Percentiles rank a stretch among this genome's conserved stretches.
These are phyloP conservation scores for Bacidia rubella DNA, from an alignment of 495 filamentous ascomycete genomes.

Conservation along the genomic window DNA sequence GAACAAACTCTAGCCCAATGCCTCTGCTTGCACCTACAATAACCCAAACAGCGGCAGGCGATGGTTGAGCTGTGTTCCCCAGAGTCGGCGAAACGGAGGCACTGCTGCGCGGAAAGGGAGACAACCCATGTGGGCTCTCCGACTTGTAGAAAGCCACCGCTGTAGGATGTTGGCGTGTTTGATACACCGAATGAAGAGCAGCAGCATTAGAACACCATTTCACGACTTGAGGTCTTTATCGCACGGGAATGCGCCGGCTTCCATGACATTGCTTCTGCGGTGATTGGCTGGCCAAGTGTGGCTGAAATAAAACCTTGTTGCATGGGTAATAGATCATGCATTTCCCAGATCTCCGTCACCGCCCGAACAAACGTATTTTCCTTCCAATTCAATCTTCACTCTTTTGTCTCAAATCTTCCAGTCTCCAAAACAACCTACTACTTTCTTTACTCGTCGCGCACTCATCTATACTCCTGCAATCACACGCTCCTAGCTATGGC, in stretches of 20 bases:
- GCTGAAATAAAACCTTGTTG: too few species aligned
- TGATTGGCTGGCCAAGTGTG: not conserved
- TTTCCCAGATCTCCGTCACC: not conserved
- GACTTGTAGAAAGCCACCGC: not conserved
- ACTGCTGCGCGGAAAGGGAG: not conserved
- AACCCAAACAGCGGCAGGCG: conserved; percentile 30
- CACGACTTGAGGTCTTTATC: not conserved
- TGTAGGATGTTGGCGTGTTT: not conserved
- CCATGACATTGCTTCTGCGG: not conserved
- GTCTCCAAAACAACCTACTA: not conserved
- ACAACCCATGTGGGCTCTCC: not conserved
- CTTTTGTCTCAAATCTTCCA: too few species aligned
- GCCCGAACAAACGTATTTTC: too few species aligned
- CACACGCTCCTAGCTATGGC: not conserved
- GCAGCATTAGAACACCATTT: not conserved
- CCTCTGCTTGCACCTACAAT: conserved; percentile 44
- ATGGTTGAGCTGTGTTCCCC: not conserved
- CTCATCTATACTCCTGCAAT: not conserved
- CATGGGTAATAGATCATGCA: not conserved
- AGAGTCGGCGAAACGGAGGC: conserved; percentile 2
- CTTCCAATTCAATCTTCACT: too few species aligned
- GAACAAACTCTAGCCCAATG: conserved; percentile 43
- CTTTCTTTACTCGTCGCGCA: not conserved
- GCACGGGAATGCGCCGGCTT: too few species aligned
- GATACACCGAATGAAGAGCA: not conserved